phyloP scores from a whole-genome alignment of 257 asterid species.

The Nicotiana attenuata region DNA sequence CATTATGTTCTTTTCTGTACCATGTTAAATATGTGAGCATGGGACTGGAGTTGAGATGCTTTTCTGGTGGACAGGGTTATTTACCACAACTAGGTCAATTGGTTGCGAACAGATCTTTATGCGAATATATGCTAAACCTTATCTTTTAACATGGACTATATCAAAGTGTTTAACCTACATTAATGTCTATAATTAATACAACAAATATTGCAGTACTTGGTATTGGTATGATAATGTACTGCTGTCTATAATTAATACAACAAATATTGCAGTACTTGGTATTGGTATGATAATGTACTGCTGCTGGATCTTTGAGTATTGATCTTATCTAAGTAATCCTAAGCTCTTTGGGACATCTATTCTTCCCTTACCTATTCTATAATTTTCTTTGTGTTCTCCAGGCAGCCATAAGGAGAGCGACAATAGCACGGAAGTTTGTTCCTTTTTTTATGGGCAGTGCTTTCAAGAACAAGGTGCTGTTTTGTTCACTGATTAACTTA shows the following conservation, averaged over 20 bases:
- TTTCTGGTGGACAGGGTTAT: not conserved
- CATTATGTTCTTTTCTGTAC: not conserved
- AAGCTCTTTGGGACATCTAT: not conserved
- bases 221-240: not conserved
- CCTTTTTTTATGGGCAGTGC: conserved; percentile 99
- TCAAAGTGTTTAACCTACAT: not conserved
- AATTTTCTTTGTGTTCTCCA: conserved; percentile 21
- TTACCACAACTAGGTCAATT: not conserved
- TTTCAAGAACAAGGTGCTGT: conserved; percentile 84
- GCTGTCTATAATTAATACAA: not conserved
- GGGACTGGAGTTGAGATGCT: not conserved
- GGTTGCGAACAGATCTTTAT: not conserved
- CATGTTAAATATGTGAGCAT: not conserved
- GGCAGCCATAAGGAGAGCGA: conserved; percentile 96
- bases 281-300: not conserved
- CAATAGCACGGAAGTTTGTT: conserved; percentile 76
- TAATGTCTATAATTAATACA: not conserved
- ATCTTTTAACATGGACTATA: not conserved
- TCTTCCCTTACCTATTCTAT: not conserved
- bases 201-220: not conserved
- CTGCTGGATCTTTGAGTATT: not conserved
- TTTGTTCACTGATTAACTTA: conserved; percentile 9
- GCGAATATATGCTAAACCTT: not conserved
- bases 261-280: not conserved
- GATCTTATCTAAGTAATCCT: not conserved